Evolutionary conservation across 2,329 filamentous ascomycete genomes (phyloP).

Genomic region (Apiospora kogelbergensis): DNA sequence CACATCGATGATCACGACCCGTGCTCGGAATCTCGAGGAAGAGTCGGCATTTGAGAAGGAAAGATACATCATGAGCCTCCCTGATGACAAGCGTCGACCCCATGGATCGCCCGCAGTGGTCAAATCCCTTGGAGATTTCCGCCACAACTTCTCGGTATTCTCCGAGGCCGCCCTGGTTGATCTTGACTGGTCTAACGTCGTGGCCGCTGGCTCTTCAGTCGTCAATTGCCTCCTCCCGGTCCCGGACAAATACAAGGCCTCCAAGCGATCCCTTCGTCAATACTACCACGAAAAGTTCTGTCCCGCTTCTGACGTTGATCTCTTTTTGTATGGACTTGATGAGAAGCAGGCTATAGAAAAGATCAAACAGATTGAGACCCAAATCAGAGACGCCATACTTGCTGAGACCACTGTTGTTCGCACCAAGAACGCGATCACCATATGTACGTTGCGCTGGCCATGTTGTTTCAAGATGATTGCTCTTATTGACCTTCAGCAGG

Average conservation of each 20-base stretch:
- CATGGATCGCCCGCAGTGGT: constrained; percentile 69
- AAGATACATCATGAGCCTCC: constrained; percentile 69
- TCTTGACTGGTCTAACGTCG: constrained; percentile 79
- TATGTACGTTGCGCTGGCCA: constrained; percentile 40
- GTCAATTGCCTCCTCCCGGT: constrained; percentile 76
- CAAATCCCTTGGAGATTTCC: constrained; percentile 66
- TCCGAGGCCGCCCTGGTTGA: constrained; percentile 76
- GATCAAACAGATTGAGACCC: constrained; percentile 77
- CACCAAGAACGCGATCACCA: constrained; percentile 85
- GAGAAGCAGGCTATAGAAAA: constrained; percentile 79
- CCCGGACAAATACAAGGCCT: constrained; percentile 58
- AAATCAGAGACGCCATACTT: constrained; percentile 74
- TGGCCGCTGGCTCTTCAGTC: constrained; percentile 78
- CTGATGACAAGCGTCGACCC: constrained; percentile 58
- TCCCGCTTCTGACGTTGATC: constrained; percentile 82
- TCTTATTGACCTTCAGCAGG: constrained; percentile 37
- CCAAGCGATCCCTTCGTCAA: constrained; percentile 63
- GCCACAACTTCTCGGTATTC: constrained; percentile 78
- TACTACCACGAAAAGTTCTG: constrained; percentile 83
- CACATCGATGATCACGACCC: constrained; percentile 58
- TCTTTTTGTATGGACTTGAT: constrained; percentile 79
- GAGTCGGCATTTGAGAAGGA: constrained; percentile 63
- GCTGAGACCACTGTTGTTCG: constrained; percentile 82
- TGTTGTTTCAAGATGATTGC: too few relatives aligned
- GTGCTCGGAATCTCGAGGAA: constrained; percentile 56